Conservation (phyloP, 768 basidiomycete species). For the Panus rudis region DNA sequence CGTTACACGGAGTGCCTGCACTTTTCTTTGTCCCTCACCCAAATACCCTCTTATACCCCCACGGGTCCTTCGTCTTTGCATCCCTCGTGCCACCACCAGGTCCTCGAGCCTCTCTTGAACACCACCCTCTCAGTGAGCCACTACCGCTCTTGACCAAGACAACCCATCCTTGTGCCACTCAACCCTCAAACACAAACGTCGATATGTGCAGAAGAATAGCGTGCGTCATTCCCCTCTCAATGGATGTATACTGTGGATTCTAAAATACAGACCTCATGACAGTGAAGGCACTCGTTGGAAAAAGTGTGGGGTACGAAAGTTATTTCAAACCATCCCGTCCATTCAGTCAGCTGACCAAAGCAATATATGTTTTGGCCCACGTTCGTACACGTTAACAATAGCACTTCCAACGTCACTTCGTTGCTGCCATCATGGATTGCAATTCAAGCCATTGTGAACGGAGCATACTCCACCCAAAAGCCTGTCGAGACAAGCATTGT, state of each 20-base stretch:
- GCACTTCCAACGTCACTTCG: slow-evolving; percentile 76
- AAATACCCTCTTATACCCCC: background rate
- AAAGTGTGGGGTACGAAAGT: slow-evolving; percentile 52
- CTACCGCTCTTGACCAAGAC: background rate
- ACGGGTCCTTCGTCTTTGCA: background rate
- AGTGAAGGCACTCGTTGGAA: slow-evolving; percentile 77
- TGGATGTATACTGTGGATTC: slow-evolving; percentile 3
- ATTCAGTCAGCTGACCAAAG: slow-evolving; percentile 11
- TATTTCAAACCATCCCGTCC: background rate
- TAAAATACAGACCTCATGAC: slow-evolving; percentile 14
- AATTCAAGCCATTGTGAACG: slow-evolving; percentile 55
- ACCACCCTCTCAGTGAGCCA: too few relatives aligned
- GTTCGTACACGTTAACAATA: slow-evolving; percentile 19
- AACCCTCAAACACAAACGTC: background rate
- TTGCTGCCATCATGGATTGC: slow-evolving; percentile 73
- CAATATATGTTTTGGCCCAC: too few relatives aligned
- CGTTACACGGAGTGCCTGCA: slow-evolving; percentile 1
- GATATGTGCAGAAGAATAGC: slow-evolving; percentile 71
- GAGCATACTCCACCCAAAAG: slow-evolving; percentile 51
- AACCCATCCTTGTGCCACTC: slow-evolving; percentile 1
- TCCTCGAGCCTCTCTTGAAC: background rate
- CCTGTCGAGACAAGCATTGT: slow-evolving; percentile 49
- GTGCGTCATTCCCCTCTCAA: slow-evolving; percentile 36
- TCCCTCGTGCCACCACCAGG: background rate
- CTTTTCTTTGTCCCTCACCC: slow-evolving; percentile 8